Base-by-base conservation (phyloP, 495 filamentous ascomycete species). In the Penicillium manginii region DNA sequence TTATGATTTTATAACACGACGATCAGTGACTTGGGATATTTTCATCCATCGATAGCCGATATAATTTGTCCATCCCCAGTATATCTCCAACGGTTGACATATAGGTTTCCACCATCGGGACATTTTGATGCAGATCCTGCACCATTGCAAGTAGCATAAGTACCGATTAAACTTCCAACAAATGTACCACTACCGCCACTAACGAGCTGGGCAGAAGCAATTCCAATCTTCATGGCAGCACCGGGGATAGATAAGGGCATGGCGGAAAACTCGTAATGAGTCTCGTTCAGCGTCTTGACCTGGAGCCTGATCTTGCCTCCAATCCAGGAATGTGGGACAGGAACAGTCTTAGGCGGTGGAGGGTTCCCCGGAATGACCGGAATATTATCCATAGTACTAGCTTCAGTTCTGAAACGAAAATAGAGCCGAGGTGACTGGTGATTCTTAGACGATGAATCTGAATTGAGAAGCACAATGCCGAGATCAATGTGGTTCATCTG, bases 401-500 rank as follows among this genome's bases (percentile, higher is more conserved):
- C 40, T 17, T 43, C 40, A 4, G 40, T 10, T 19, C 40, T 43
- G 2, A 43, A 43, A 17, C 40, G 40, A n/a, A 43, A 43, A 18
- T 43, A 43, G 2, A 43, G 17, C n/a, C 17, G 35, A 14, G 35
- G 40, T 17, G 40, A 19, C 17, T 9, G n/a, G n/a, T 17, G 8
- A 9, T 17, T 6, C 7, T 26, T 17, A 49, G 46, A 5, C 18
- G 43, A 47, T 47, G 43, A 11, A 3, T 19, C 18, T 4, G 46
- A 49, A 29, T 49, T 15, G 35, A 39, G 19, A 17, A 53, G 37
- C 9, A 64, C 62, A 18, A 70, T 59, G 10, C 62, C 54, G 2
- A 70, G 43, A 31, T 70, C 60, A 19, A 67, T 47, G 47, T 67
- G 59, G n/a, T 70, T 60, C 7, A 45, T 49, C 42, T 67, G 64